Conservation (phyloP, 495 filamentous ascomycete species). For the Cercophora sp. region DNA sequence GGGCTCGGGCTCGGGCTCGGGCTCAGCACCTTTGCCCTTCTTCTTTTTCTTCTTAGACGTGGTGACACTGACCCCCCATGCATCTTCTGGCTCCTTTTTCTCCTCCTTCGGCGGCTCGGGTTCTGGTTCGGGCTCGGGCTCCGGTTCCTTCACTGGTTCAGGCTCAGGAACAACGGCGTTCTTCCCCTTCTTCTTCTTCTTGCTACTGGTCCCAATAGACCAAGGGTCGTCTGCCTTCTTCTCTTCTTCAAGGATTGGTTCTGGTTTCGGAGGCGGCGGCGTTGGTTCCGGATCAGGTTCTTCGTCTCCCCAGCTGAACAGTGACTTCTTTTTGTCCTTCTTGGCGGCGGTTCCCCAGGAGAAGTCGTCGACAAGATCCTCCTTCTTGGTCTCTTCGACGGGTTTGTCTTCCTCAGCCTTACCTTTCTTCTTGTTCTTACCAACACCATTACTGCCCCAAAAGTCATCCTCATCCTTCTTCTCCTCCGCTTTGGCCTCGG, state of each 20-base stretch:
- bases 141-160: slow-evolving; percentile 11
- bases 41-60: slow-evolving; percentile 27
- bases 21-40: slow-evolving; percentile 21
- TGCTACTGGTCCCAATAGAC: background rate
- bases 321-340: background rate
- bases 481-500: background rate
- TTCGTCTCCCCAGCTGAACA: background rate
- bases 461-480: background rate
- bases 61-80: slow-evolving; percentile 16
- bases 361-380: background rate
- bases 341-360: background rate
- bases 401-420: background rate
- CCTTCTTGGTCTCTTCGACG: background rate
- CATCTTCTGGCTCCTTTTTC: slow-evolving; percentile 17
- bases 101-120: slow-evolving; percentile 12
- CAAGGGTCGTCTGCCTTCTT: background rate
- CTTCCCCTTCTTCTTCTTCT: slow-evolving; percentile 17
- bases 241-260: background rate
- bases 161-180: background rate
- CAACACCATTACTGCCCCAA: background rate
- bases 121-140: slow-evolving; percentile 3
- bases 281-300: background rate
- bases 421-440: background rate
- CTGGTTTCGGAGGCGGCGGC: slow-evolving; percentile 6
- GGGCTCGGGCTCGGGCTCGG: slow-evolving; percentile 9